phyloP scores from a whole-genome alignment of 2,329 filamentous ascomycete genomes.

The Arthrocladium fulminans region DNA sequence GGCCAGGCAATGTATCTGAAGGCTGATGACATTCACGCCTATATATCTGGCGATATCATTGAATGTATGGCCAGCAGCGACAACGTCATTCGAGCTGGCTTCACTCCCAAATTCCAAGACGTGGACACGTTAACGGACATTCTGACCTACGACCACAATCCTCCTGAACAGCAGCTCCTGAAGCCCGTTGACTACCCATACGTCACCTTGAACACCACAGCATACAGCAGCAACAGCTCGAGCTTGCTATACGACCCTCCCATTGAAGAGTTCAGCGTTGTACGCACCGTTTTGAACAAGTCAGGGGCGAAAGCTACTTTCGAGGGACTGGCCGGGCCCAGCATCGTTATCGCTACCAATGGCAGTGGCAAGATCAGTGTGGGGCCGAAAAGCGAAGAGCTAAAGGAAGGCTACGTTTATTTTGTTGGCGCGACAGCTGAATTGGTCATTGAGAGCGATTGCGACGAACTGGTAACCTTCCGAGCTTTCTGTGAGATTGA shows the following conservation, averaged over 20 bases:
- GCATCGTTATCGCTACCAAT: slow-evolving; percentile 81
- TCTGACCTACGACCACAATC: slow-evolving; percentile 91
- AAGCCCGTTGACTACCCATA: slow-evolving; percentile 75
- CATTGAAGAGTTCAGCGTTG: slow-evolving; percentile 90
- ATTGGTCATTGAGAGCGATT: slow-evolving; percentile 61
- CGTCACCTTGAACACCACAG: slow-evolving; percentile 67
- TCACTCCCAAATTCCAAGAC: slow-evolving; percentile 98
- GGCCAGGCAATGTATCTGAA: slow-evolving; percentile 94
- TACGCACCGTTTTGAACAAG: slow-evolving; percentile 65
- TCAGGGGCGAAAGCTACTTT: slow-evolving; percentile 75
- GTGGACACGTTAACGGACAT: slow-evolving; percentile 79
- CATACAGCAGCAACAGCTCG: slow-evolving; percentile 67
- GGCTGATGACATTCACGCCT: slow-evolving; percentile 95
- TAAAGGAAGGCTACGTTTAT: slow-evolving; percentile 65
- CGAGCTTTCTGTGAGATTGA: slow-evolving; percentile 88
- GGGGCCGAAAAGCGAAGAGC: slow-evolving; percentile 67
- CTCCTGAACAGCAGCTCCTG: slow-evolving; percentile 94
- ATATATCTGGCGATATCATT: slow-evolving; percentile 70
- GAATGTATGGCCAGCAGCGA: slow-evolving; percentile 99
- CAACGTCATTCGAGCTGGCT: slow-evolving; percentile 93
- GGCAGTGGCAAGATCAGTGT: slow-evolving; percentile 79
- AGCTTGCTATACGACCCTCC: slow-evolving; percentile 82
- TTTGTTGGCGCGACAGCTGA: slow-evolving; percentile 86
- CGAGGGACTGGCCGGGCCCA: slow-evolving; percentile 76
- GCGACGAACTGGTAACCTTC: slow-evolving; percentile 72